Percentiles rank a stretch among this genome's conserved stretches.
These are phyloP conservation scores for Golovinomyces cichoracearum DNA, from an alignment of 2,329 filamentous ascomycete species.

Conservation along the genomic window DNA sequence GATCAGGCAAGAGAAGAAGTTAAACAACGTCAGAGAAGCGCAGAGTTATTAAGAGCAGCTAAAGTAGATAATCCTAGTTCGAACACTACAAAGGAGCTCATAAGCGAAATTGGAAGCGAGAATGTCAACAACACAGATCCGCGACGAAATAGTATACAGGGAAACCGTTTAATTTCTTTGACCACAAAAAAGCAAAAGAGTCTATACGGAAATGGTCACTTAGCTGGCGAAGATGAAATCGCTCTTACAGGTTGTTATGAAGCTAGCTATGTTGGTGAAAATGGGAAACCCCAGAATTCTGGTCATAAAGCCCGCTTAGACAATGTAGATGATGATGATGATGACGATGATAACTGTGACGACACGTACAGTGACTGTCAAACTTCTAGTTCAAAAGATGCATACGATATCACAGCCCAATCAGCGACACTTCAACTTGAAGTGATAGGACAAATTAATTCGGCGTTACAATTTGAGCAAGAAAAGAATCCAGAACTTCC, in stretches of 20 bases:
- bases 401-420: constrained; percentile 89
- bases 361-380: constrained; percentile 62
- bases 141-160: constrained; percentile 23
- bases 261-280: constrained; percentile 22
- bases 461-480: constrained; percentile 51
- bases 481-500: constrained; percentile 40
- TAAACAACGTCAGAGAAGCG: constrained; percentile 44
- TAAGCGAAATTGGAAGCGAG: constrained; percentile 8
- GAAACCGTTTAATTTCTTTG: constrained; percentile 8
- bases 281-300: constrained; percentile 10
- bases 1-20: constrained; percentile 87
- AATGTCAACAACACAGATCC: constrained; percentile 9
- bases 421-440: constrained; percentile 83
- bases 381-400: constrained; percentile 58
- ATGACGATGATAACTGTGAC: constrained; percentile 48
- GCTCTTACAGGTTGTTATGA: constrained; percentile 29
- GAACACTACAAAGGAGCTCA: constrained; percentile 8
- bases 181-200: constrained; percentile 10
- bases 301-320: constrained; percentile 2
- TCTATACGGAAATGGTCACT: constrained; percentile 16
- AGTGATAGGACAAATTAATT: constrained; percentile 60
- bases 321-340: constrained; percentile 26
- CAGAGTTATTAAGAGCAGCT: constrained; percentile 50
- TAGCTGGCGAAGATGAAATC: constrained; percentile 25
- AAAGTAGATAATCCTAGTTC: constrained; percentile 43